Conservation (phyloP, 441 rosid species). For the Adansonia gregorii region DNA sequence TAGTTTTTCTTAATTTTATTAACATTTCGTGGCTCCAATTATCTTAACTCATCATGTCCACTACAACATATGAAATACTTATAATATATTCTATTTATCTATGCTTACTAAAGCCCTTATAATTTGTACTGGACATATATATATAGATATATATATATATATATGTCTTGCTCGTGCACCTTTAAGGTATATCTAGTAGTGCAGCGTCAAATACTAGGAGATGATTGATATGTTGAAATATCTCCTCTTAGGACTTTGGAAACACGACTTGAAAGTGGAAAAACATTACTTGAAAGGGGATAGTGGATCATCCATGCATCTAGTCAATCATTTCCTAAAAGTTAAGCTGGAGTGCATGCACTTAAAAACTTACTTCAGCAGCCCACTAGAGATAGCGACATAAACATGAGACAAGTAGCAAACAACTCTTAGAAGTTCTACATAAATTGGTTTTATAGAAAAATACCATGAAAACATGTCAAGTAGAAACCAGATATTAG, state of each 20-base stretch:
- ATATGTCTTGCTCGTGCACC: not conserved
- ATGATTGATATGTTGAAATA: slow-evolving; percentile 1
- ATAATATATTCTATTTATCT: not conserved
- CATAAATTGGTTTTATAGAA: no score
- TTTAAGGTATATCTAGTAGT: not conserved
- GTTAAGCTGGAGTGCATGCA: not conserved
- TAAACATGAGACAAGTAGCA: not conserved
- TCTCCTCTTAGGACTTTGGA: not conserved
- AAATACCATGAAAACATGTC: no score
- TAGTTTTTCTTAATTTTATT: not conserved
- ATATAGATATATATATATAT: no score
- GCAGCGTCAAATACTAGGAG: not conserved
- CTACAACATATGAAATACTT: not conserved
- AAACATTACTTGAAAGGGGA: not conserved
- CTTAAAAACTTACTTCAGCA: not conserved
- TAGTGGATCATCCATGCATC: slow-evolving; percentile 17
- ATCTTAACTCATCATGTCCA: not conserved
- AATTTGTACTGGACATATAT: not conserved
- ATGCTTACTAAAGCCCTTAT: not conserved
- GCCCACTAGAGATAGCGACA: not conserved
- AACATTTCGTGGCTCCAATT: not conserved
- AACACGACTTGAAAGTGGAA: slow-evolving; percentile 8
- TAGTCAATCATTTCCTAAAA: not conserved
- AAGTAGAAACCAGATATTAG: no score
- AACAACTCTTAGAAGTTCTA: no score